phyloP scores from a whole-genome alignment of 192 early-diverging fungal species.

The Coemansia sp. region DNA sequence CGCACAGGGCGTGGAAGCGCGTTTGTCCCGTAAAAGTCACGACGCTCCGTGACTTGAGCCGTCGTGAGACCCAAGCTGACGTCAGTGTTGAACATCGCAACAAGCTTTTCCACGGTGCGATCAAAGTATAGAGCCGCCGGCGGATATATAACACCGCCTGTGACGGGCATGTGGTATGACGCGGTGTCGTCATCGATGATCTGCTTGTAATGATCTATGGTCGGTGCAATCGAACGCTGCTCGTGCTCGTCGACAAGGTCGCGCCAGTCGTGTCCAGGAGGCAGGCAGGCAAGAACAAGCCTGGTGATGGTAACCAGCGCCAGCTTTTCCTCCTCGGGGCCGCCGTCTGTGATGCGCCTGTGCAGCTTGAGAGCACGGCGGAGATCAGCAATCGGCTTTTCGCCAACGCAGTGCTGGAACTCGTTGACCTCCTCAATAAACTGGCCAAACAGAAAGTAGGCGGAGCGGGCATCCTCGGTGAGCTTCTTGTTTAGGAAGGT shows the following conservation, averaged over 20 bases:
- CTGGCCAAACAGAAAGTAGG: constrained; percentile 92
- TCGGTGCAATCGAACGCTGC: constrained; percentile 70
- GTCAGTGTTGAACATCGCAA: constrained; percentile 83
- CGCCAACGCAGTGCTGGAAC: constrained; percentile 79
- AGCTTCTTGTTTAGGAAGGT: constrained; percentile 61
- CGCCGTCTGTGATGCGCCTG: constrained; percentile 74
- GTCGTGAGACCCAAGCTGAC: constrained; percentile 62
- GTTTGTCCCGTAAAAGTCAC: constrained; percentile 83
- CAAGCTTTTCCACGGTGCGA: constrained; percentile 79
- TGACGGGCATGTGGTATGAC: constrained; percentile 56
- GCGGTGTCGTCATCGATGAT: constrained; percentile 50
- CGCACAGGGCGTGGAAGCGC: constrained; percentile 71
- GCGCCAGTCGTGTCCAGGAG: constrained; percentile 86
- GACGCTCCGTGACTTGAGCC: constrained; percentile 59
- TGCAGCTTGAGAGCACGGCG: constrained; percentile 63
- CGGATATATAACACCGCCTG: constrained; percentile 50
- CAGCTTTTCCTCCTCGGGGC: constrained; percentile 67
- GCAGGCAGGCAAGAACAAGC: constrained; percentile 70
- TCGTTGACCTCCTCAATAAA: constrained; percentile 92
- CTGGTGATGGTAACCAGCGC: constrained; percentile 76
- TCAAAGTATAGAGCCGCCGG: constrained; percentile 87
- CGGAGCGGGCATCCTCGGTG: constrained; percentile 77
- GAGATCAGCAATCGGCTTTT: constrained; percentile 77
- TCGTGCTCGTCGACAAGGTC: constrained; percentile 85
- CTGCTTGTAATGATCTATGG: constrained; percentile 63